Base-by-base conservation (phyloP, 2,329 filamentous ascomycete genomes). In the Aspergillus thermomutatus region DNA sequence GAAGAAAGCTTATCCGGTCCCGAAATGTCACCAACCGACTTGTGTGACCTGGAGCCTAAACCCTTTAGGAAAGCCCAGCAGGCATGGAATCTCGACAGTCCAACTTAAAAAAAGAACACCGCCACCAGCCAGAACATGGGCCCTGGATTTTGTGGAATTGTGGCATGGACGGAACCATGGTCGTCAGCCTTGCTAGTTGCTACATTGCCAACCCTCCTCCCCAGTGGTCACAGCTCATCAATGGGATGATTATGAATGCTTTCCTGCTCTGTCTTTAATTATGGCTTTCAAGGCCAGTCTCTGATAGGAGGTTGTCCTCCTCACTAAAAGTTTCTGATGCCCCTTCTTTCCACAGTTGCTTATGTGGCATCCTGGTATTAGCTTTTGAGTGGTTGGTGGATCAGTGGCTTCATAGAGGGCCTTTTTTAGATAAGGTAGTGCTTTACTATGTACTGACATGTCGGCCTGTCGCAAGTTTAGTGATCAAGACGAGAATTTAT, bases 21-120 rank as follows among this genome's bases (percentile, higher is more conserved):
- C n/a, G 49, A 40, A 52, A 27, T 5, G 10, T 11, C 31, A 37
- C 14, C 5, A 34, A 6, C 28, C 11, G 2, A n/a, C 27, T 6
- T 19, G 37, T 28, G n/a, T n/a, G n/a, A n/a, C n/a, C n/a, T n/a
- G n/a, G n/a, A 47, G 34, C 28, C 21, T 40, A 47, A 50, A 28
- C 19, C 27, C 25, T 46, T 27, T 17, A 23, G 25, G 49, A 34
- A 49, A 49, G 57, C 51, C 58, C 54, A 53, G 25, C 19, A n/a
- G n/a, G n/a, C n/a, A n/a, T n/a, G n/a, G n/a, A n/a, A n/a, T n/a
- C n/a, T n/a, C n/a, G n/a, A n/a, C n/a, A n/a, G 3, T 21, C 40
- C 19, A 51, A 14, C 19, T 50, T 61, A 61, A 62, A 60, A 62
- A 62, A 60, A 62, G 58, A 60, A 60, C 52, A 50, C 46, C 45